Conservation (phyloP, 768 basidiomycete species). For the Heimioporus sp. region DNA sequence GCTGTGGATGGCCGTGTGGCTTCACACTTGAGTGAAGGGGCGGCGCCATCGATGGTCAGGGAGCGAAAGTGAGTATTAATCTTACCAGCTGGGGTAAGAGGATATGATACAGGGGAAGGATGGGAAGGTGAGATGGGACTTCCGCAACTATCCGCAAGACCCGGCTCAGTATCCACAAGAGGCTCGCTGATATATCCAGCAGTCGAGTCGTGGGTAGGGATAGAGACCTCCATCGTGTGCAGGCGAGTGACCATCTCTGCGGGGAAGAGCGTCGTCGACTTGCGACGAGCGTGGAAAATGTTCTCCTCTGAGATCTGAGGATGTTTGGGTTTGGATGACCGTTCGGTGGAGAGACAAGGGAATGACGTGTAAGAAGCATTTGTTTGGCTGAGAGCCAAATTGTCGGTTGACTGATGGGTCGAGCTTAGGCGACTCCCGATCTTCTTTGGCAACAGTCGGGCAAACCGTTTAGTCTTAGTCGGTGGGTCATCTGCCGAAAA, state of each 20-base stretch:
- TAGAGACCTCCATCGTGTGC: constrained; percentile 31
- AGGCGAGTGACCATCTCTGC: constrained; percentile 25
- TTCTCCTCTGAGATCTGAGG: constrained; percentile 26
- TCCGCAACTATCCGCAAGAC: constrained; percentile 6
- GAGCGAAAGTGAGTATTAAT: constrained; percentile 22
- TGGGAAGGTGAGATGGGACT: constrained; percentile 16
- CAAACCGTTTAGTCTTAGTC: constrained; percentile 26
- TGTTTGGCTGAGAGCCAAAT: constrained; percentile 19
- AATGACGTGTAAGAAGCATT: constrained; percentile 28
- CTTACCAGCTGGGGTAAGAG: constrained; percentile 5
- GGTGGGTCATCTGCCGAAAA: constrained; percentile 24
- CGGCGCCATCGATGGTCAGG: constrained; percentile 13
- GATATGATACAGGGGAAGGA: constrained; percentile 8
- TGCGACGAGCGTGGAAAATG: constrained; percentile 35
- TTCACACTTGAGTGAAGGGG: constrained; percentile 4
- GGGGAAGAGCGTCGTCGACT: constrained; percentile 33
- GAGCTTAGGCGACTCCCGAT: constrained; percentile 28
- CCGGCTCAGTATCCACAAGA: constrained; percentile 29
- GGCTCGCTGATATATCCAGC: constrained; percentile 28
- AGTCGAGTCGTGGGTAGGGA: constrained; percentile 20
- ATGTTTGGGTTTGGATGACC: constrained; percentile 22
- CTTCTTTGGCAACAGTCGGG: constrained; percentile 32
- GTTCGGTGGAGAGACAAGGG: constrained; percentile 21
- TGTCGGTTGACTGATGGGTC: constrained; percentile 28
- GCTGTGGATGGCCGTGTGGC: constrained; percentile 15